Conservation (phyloP, 148 eudicot species). For the Arbutus unedo region DNA sequence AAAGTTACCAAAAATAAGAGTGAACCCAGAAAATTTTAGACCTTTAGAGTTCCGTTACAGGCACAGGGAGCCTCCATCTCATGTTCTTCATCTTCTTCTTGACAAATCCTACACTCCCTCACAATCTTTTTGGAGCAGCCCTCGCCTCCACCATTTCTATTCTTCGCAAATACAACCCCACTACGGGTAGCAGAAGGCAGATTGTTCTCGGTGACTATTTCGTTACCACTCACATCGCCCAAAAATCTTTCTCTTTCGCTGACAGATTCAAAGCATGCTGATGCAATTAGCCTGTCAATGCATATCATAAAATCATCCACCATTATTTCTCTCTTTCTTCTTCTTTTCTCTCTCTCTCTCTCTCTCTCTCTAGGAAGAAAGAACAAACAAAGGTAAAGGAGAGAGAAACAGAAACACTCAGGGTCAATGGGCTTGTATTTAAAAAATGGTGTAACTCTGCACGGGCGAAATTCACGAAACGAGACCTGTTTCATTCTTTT, state of each 20-base stretch:
- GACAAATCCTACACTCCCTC: slow-evolving; percentile 83
- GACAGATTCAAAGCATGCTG: slow-evolving; percentile 38
- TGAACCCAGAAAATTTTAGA: slow-evolving; percentile 15
- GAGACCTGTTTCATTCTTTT: not conserved
- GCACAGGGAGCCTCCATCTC: slow-evolving; percentile 77
- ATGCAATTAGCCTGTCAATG: slow-evolving; percentile 51
- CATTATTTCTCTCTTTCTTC: slow-evolving; percentile 23
- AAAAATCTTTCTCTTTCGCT: slow-evolving; percentile 16
- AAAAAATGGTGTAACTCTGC: not conserved
- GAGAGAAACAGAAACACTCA: not conserved
- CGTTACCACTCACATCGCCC: not conserved
- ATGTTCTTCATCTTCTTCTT: slow-evolving; percentile 67
- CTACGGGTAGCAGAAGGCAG: not conserved
- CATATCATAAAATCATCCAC: slow-evolving; percentile 69
- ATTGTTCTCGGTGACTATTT: not conserved
- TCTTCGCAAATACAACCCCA: not conserved
- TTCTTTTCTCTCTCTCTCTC: not conserved
- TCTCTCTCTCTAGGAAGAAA: not conserved
- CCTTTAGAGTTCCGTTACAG: slow-evolving; percentile 92
- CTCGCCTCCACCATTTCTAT: slow-evolving; percentile 15
- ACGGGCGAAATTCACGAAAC: slow-evolving; percentile 18
- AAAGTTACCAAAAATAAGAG: not conserved
- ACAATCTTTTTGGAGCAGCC: slow-evolving; percentile 31
- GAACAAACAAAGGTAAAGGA: not conserved
- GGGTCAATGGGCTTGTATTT: slow-evolving; percentile 7